Evolutionary conservation across 1,284 basidiomycete species (phyloP).

Genomic region (Cryptococcus amylolentus): DNA sequence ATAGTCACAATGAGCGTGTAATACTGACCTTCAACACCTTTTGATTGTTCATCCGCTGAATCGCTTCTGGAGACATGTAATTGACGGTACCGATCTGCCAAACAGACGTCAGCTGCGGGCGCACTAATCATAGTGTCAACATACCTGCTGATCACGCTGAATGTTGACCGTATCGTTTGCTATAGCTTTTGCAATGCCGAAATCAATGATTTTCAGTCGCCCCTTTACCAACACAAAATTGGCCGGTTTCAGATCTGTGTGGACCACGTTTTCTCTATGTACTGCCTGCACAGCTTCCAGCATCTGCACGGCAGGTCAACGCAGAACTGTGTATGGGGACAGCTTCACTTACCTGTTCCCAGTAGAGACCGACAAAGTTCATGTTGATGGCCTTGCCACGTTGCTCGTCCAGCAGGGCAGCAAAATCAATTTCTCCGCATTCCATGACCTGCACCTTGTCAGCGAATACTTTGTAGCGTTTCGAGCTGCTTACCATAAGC

Average conservation of each 20-base stretch:
- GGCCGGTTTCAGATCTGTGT: slow-evolving; percentile 92
- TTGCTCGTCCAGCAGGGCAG: slow-evolving; percentile 74
- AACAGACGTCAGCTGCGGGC: background rate
- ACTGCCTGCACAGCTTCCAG: slow-evolving; percentile 91
- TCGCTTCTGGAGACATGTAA: slow-evolving; percentile 93
- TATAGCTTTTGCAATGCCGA: slow-evolving; percentile 94
- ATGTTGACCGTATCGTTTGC: slow-evolving; percentile 97
- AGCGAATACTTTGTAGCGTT: background rate
- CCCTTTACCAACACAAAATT: slow-evolving; percentile 94
- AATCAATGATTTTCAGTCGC: slow-evolving; percentile 90
- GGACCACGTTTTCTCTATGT: slow-evolving; percentile 93
- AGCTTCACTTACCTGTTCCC: slow-evolving; percentile 71
- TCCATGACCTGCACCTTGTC: slow-evolving; percentile 66
- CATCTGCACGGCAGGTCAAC: slow-evolving; percentile 60
- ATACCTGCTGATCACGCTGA: slow-evolving; percentile 83
- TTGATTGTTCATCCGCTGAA: slow-evolving; percentile 57
- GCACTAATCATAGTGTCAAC: slow-evolving; percentile 5
- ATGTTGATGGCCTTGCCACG: slow-evolving; percentile 77
- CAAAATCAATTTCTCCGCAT: slow-evolving; percentile 84
- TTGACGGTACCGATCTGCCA: slow-evolving; percentile 83
- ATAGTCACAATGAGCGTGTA: background rate
- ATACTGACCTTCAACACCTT: slow-evolving; percentile 46
- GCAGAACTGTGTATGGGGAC: background rate
- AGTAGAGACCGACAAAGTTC: slow-evolving; percentile 88
- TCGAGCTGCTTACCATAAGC: slow-evolving; percentile 58